Evolutionary conservation across 1,284 basidiomycete species (phyloP), one percentile per base, ranked within the genome.

Genomic region (Violaceomyces palustris): DNA sequence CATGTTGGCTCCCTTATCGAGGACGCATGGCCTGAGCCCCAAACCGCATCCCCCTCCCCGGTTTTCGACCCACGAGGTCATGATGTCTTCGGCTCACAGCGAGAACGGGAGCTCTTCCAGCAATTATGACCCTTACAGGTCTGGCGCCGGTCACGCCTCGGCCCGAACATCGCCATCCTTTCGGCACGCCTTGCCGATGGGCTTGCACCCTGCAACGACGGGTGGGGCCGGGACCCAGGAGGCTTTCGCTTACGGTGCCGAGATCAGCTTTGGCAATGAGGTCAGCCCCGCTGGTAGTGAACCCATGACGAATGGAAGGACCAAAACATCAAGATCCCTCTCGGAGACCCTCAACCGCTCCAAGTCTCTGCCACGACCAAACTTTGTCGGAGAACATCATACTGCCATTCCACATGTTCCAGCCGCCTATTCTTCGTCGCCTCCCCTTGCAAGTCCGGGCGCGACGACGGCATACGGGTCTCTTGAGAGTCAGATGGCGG

Each of bases 1-100:
- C 4, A 69, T 72, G 66, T 39, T 72, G 6, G 61, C 66, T 22
- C 69, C 67, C 12, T 50, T 69, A 1, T 65, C 65, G n/a, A 59
- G 67, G 11, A 63, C 50, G 9, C 52, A 55, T n/a, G 67, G 67
- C 0, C 39, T 69, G 27, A 63, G 57, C 41, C 57, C 62, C 11
- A 60, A 60, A 22, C 52, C 57, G 32, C 50, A 50, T 39, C 48
- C 47, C 24, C n/a, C n/a, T n/a, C 47, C 54, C 0, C 44, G 47
- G 28, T 53, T 50, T 32, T 24, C 41, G 12, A 33, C 44, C 18
- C 34, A 36, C 14, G 35, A 36, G 3, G 46, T 29, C 7, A 47
- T 54, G 43, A 61, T 56, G 33, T 40, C 39, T 15, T 61, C 59
- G 15, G 56, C 55, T 21, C 53, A 55, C 43, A 61, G 59, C 36